Percentiles rank a stretch among this genome's conserved stretches.
Conservation (phyloP, 192 early-diverging fungal genomes). For the Dissophora ornata region DNA sequence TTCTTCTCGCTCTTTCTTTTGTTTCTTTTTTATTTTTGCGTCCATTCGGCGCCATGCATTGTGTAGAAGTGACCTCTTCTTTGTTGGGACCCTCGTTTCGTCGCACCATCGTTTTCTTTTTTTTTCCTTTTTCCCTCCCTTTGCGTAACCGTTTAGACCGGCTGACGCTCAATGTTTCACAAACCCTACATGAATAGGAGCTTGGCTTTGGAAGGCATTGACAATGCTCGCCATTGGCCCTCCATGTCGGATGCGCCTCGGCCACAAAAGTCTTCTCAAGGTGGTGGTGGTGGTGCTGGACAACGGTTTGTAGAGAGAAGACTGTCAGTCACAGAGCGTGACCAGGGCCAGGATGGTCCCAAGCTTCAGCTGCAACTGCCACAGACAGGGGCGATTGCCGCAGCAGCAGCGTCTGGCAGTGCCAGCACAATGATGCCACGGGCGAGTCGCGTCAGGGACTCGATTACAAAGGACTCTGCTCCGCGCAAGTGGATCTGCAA, state of each 20-base stretch:
- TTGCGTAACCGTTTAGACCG: too few relatives aligned
- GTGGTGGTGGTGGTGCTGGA: not conserved
- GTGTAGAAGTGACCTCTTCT: not conserved
- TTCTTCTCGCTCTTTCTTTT: not conserved
- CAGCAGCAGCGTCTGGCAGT: not conserved
- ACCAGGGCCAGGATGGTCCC: not conserved
- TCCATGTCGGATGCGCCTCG: conserved; percentile 18
- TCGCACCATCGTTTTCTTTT: too few relatives aligned
- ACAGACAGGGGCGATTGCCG: not conserved
- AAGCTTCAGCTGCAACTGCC: not conserved
- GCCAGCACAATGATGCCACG: conserved; percentile 7
- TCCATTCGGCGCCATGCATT: not conserved
- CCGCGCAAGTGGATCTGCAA: conserved; percentile 51
- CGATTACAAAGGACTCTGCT: conserved; percentile 45
- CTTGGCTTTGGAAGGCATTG: conserved; percentile 41
- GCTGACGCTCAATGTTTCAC: conserved; percentile 1
- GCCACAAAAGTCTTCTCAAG: not conserved
- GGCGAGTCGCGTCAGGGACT: conserved; percentile 26
- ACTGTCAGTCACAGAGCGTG: not conserved
- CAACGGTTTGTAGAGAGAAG: conserved; percentile 2
- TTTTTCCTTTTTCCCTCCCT: not conserved
- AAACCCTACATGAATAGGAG: too few relatives aligned
- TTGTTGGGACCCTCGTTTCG: conserved; percentile 12
- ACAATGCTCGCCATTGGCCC: conserved; percentile 39
- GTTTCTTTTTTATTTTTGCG: not conserved